A percentile compares a stretch with the other conserved stretches of the same genome.
These are phyloP conservation scores for Phlyctochytrium bullatum DNA, from an alignment of 192 early-diverging fungal genomes.

Conservation along the genomic window DNA sequence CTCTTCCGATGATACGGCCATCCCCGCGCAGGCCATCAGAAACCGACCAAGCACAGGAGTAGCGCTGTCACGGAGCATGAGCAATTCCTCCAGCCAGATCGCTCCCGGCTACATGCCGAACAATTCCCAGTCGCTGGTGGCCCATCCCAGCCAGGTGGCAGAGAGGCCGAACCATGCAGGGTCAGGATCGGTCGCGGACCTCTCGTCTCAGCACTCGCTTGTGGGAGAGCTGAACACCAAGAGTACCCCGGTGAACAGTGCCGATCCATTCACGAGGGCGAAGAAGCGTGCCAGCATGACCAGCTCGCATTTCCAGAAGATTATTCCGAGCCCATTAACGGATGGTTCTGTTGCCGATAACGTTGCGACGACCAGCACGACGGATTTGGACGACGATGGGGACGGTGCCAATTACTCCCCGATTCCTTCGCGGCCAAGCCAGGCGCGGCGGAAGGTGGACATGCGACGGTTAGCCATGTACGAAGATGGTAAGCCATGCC, in stretches of 20 bases:
- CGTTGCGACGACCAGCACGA: neutral
- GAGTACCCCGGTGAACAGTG: neutral
- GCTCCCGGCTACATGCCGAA: no score
- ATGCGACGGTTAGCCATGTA: neutral
- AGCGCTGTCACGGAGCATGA: no score
- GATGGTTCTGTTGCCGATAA: neutral
- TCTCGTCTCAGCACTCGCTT: neutral
- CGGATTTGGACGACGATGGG: neutral
- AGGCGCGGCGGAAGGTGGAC: neutral
- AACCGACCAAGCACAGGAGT: no score
- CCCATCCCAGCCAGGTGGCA: no score
- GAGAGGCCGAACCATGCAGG: no score
- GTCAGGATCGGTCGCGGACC: no score
- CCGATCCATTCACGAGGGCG: neutral
- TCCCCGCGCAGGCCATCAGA: no score
- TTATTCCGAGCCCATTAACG: neutral
- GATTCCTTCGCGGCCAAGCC: neutral
- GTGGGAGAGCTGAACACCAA: neutral
- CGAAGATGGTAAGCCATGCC: neutral
- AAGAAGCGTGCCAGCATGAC: neutral
- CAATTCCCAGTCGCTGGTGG: no score
- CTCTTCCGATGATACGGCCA: no score
- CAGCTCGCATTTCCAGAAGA: neutral
- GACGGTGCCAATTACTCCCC: neutral
- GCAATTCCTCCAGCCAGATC: no score